phyloP scores from a whole-genome alignment of 306 rosid species.

The Betula pendula region DNA sequence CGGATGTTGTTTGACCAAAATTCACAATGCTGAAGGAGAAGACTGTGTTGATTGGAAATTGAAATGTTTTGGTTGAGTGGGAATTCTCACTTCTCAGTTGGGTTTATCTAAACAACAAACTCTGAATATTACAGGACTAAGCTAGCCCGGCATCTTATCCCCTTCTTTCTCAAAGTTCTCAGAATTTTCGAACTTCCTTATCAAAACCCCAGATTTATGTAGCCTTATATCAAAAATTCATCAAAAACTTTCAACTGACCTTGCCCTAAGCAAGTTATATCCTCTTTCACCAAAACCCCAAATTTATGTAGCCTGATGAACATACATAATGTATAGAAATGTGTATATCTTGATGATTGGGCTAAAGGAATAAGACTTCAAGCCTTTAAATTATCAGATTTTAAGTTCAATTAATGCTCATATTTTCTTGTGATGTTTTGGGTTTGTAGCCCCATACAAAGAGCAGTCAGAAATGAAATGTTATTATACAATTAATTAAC shows the following conservation, averaged over 20 bases:
- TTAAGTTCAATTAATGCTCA: not conserved
- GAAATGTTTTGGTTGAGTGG: not conserved
- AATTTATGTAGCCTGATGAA: too few species aligned
- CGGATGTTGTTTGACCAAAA: not conserved
- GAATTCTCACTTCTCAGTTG: not conserved
- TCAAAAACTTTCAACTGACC: too few species aligned
- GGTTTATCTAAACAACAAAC: not conserved
- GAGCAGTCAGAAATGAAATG: not conserved
- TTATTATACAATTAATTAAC: not conserved
- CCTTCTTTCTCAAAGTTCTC: not conserved
- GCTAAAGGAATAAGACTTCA: not conserved
- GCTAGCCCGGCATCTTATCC: not conserved
- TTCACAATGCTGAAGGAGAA: not conserved
- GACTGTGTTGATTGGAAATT: not conserved
- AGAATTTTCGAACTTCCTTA: not conserved
- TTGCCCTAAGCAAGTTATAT: too few species aligned
- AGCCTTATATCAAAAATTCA: too few species aligned
- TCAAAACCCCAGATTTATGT: too few species aligned
- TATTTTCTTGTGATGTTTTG: not conserved
- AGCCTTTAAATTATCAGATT: not conserved
- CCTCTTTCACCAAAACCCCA: too few species aligned
- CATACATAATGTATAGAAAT: not conserved
- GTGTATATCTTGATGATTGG: not conserved
- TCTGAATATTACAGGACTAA: not conserved
- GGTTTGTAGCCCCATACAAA: not conserved